These are phyloP conservation scores for Leccinum barrowsii DNA, from an alignment of 768 basidiomycete genomes.

Conservation along the genomic window DNA sequence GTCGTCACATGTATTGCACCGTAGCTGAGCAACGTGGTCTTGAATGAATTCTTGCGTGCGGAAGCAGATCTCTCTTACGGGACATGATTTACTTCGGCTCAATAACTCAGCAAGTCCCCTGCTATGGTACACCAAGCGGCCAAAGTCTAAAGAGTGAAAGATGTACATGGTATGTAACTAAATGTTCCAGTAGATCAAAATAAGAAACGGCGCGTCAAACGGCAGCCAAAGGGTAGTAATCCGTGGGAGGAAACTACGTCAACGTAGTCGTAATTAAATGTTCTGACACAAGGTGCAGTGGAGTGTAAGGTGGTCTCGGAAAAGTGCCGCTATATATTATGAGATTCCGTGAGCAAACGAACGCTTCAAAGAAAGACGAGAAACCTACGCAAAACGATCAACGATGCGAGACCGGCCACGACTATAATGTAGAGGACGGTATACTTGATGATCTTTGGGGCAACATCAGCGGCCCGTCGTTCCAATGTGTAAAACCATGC, in stretches of 20 bases:
- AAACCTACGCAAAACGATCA: slow-evolving; percentile 78
- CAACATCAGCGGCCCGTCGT: slow-evolving; percentile 2
- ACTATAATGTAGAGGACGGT: slow-evolving; percentile 77
- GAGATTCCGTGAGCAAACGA: slow-evolving; percentile 11
- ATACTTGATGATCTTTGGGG: slow-evolving; percentile 75
- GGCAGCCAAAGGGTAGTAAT: slow-evolving; percentile 2
- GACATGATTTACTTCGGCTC: neutral
- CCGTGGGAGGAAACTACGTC: slow-evolving; percentile 10
- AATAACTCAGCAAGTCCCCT: slow-evolving; percentile 12
- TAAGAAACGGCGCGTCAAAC: slow-evolving; percentile 4
- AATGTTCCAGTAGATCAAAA: slow-evolving; percentile 19
- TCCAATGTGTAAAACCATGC: neutral
- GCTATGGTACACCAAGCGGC: slow-evolving; percentile 31
- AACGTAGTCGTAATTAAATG: slow-evolving; percentile 56
- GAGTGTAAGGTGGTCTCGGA: slow-evolving; percentile 76
- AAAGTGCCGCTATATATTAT: slow-evolving; percentile 58
- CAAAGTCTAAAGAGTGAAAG: slow-evolving; percentile 11
- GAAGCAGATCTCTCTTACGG: too few species aligned
- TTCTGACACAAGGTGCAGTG: slow-evolving; percentile 81
- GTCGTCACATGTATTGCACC: neutral
- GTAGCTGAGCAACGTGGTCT: neutral
- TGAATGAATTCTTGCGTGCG: neutral
- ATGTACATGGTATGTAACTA: slow-evolving; percentile 26
- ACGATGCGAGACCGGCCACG: slow-evolving; percentile 71
- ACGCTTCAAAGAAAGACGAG: neutral